phyloP scores from a whole-genome alignment of 768 basidiomycete genomes.

The Naganishia antarctica region DNA sequence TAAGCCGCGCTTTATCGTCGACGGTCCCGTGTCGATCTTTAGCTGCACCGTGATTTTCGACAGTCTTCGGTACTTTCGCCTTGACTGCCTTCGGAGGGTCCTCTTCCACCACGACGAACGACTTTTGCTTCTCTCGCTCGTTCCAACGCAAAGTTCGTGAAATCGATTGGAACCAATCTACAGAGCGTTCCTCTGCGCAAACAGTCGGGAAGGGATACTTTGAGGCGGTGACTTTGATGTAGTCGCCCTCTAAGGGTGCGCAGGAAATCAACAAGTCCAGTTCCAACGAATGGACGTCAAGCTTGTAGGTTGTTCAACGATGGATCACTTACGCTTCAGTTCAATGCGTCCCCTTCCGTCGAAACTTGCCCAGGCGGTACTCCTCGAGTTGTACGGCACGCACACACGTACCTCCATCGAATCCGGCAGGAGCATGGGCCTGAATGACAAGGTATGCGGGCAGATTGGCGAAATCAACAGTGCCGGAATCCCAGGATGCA shows the following conservation, averaged over 20 bases:
- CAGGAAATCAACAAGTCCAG: too few species aligned
- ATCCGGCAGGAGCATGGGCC: slow-evolving; percentile 96
- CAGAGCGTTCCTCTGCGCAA: slow-evolving; percentile 93
- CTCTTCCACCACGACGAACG: slow-evolving; percentile 96
- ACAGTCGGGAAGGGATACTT: slow-evolving; percentile 98
- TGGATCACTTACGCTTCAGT: slow-evolving; percentile 65
- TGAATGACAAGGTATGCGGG: slow-evolving; percentile 95
- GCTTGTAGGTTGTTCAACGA: not conserved
- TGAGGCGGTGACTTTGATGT: slow-evolving; percentile 95
- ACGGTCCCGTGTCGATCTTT: slow-evolving; percentile 7
- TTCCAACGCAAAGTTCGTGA: slow-evolving; percentile 98
- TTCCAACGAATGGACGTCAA: not conserved
- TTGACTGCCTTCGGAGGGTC: slow-evolving; percentile 54
- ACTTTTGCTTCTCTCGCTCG: slow-evolving; percentile 96
- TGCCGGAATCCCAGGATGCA: slow-evolving; percentile 95
- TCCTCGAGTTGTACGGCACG: slow-evolving; percentile 97
- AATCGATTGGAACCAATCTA: slow-evolving; percentile 98
- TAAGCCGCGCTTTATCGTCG: slow-evolving; percentile 28
- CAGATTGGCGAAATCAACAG: slow-evolving; percentile 95
- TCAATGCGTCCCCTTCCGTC: slow-evolving; percentile 96
- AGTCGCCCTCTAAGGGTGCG: slow-evolving; percentile 84
- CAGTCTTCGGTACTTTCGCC: slow-evolving; percentile 25
- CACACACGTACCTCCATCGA: slow-evolving; percentile 97
- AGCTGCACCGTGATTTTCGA: not conserved
- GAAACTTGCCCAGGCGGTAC: slow-evolving; percentile 98